These are phyloP conservation scores for Cercospora sesami DNA, from an alignment of 2,329 filamentous ascomycete genomes.

Conservation along the genomic window DNA sequence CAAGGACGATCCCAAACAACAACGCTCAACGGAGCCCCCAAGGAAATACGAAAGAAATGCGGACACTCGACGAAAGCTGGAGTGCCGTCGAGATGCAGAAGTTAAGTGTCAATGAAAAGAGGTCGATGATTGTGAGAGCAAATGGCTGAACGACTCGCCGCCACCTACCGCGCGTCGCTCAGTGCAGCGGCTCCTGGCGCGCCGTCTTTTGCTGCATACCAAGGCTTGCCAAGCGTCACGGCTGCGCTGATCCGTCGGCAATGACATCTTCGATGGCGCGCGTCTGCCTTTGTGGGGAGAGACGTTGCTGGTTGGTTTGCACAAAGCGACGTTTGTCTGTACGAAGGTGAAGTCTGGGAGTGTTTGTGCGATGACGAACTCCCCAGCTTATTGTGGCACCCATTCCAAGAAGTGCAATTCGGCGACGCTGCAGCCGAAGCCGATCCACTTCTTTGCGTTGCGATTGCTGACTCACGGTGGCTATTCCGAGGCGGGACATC, in stretches of 20 bases:
- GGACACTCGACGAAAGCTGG: neutral
- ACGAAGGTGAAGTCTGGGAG: neutral
- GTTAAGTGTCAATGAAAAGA: neutral
- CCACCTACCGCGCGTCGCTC: neutral
- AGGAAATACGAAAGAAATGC: neutral
- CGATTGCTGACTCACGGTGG: neutral
- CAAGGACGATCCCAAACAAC: neutral
- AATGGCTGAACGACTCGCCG: neutral
- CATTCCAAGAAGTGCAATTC: neutral
- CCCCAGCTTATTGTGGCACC: neutral
- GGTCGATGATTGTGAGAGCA: neutral
- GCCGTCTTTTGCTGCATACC: neutral
- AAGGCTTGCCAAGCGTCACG: constrained; percentile 1
- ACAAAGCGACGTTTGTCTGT: neutral
- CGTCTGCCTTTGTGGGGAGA: neutral
- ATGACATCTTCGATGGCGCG: constrained; percentile 7
- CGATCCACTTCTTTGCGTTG: neutral
- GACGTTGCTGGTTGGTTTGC: neutral
- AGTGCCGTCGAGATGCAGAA: neutral
- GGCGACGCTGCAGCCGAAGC: neutral
- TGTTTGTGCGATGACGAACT: neutral
- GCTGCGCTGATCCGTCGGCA: neutral
- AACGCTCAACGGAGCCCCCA: neutral
- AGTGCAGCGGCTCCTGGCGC: neutral
- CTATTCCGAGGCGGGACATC: neutral